phyloP scores from a whole-genome alignment of 768 basidiomycete species.

The Phaeotremella skinneri region DNA sequence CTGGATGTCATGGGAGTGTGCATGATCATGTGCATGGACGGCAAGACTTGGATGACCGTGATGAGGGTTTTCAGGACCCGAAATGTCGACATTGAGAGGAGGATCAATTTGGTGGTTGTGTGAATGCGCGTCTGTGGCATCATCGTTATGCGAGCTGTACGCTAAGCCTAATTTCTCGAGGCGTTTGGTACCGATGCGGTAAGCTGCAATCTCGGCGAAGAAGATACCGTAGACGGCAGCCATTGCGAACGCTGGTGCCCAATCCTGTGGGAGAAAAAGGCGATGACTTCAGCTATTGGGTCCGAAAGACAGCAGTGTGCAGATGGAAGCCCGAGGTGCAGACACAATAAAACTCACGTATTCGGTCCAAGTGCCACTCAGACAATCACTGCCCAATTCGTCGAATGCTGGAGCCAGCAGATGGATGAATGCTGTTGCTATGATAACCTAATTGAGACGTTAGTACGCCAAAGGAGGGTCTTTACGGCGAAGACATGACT shows the following conservation, averaged over 20 bases:
- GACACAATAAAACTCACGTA: constrained; percentile 64
- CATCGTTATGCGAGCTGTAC: constrained; percentile 38
- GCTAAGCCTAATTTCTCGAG: constrained; percentile 64
- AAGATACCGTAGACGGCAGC: constrained; percentile 79
- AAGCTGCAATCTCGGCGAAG: constrained; percentile 77
- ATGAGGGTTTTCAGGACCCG: constrained; percentile 17
- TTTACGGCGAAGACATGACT: constrained; percentile 41
- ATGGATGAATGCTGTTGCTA: constrained; percentile 72
- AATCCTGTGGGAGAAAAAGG: constrained; percentile 59
- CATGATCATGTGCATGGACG: constrained; percentile 35
- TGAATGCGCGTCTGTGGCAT: constrained; percentile 35
- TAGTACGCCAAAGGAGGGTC: background rate
- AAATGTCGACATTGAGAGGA: constrained; percentile 34
- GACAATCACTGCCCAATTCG: constrained; percentile 68
- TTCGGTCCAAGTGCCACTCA: constrained; percentile 65
- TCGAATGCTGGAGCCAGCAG: constrained; percentile 72
- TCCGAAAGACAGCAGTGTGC: constrained; percentile 7
- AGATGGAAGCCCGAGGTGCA: constrained; percentile 21
- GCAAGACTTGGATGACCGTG: constrained; percentile 27
- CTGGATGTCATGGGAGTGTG: constrained; percentile 4
- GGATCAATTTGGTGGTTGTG: constrained; percentile 53
- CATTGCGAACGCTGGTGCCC: constrained; percentile 76
- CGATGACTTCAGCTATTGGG: background rate
- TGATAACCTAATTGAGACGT: constrained; percentile 43
- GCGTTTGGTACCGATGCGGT: constrained; percentile 77